Evolutionary conservation across 352 stramenopile genomes (phyloP), one percentile per base, ranked within the genome.

Genomic region (Phytophthora ohioensis): DNA sequence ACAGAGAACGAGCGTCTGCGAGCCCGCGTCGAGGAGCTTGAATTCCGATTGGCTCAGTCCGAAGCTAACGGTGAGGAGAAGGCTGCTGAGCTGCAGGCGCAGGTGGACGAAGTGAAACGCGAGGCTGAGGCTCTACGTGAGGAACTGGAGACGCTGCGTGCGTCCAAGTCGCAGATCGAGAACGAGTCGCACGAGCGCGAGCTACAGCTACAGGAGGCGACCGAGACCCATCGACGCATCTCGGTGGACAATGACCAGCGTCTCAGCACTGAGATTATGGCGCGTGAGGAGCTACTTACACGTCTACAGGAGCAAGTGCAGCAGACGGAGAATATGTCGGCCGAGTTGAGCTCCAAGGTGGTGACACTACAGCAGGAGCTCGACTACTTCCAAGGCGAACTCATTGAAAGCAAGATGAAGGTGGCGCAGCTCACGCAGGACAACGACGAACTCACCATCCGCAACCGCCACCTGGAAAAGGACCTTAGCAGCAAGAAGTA

Each of bases 371-470:
- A 91, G 69, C 79, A 90, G 57, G 87, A 94, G 70, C 91, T 93
- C 60, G 84, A 92, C 57, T 93, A 92, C 69, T 95, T 92, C 74
- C 87, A 93, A 62, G 73, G 77, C 63, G 87, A 95, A 53, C 71
- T 95, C 53, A 92, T 95, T 43, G 81, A 92, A 61, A 91, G 80
- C 75, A 93, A 95, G 82, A 88, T 95, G 76, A 90, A 92, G 52
- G 75, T 93, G 32, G 85, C 87, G 4, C 74, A 91, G 63, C 73
- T 93, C 41, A 92, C 80, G 65, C 82, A 91, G 59, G 78, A 78
- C 51, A 91, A 91, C 68, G 87, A 95, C 60, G 83, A 95, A 66
- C 75, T 92, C 21, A 61, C 75, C 34, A 75, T 79, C 51, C 75
- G 85, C 49, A 82, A 82, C 68, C 87, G 90, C 69, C 80, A 86